Conservation (phyloP, 306 rosid species). For the Cicer judaicum region DNA sequence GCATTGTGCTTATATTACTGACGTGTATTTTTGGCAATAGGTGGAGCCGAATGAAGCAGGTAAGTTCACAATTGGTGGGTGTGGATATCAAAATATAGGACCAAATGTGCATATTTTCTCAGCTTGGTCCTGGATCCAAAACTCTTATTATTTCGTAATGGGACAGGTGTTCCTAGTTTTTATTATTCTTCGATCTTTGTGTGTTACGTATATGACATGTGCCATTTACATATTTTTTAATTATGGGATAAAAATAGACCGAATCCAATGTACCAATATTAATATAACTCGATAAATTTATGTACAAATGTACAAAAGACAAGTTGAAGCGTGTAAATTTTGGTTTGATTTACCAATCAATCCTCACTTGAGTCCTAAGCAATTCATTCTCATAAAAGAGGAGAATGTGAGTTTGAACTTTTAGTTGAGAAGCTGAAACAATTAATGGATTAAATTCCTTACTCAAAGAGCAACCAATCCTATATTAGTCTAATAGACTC, state of each 20-base stretch:
- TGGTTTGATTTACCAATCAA: no score
- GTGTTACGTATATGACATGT: neutral
- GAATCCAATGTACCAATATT: neutral
- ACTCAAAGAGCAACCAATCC: no score
- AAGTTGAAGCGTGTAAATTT: neutral
- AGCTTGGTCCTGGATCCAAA: constrained; percentile 66
- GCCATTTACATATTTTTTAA: neutral
- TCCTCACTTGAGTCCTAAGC: no score
- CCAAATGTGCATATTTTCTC: constrained; percentile 59
- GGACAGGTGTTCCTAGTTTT: neutral
- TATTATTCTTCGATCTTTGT: neutral
- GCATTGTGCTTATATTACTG: constrained; percentile 28
- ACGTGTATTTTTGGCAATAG: constrained; percentile 31
- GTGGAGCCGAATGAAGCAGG: constrained; percentile 4
- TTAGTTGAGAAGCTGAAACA: no score
- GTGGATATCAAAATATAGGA: constrained; percentile 61
- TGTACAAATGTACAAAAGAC: neutral
- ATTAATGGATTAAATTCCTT: no score
- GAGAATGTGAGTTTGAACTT: no score
- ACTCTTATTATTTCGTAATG: constrained; percentile 58
- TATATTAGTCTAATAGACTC: no score
- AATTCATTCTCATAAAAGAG: no score
- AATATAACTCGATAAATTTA: neutral
- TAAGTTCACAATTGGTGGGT: constrained; percentile 71
- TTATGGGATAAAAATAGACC: neutral